These are phyloP conservation scores for Calonectria leucothoes DNA, from an alignment of 2,329 filamentous ascomycete genomes.

Conservation along the genomic window DNA sequence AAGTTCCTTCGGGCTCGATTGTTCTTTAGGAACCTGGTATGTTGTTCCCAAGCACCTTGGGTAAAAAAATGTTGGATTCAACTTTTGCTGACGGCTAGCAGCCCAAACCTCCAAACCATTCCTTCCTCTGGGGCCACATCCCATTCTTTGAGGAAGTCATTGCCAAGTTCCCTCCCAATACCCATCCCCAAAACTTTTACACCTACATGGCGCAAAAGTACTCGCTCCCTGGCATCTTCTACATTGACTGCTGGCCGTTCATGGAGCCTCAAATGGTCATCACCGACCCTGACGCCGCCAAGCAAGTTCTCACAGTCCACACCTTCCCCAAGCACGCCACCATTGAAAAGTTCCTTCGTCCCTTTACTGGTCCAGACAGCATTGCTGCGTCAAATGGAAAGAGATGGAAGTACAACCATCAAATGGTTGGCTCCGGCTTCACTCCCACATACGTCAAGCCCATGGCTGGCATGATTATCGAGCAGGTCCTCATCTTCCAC, in stretches of 20 bases:
- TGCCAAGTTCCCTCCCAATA: background rate
- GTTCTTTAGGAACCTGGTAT: background rate
- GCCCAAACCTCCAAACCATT: background rate
- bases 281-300: conserved; percentile 1
- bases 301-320: background rate
- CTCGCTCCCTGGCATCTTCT: background rate
- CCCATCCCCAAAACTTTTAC: background rate
- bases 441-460: background rate
- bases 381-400: background rate
- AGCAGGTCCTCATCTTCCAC: background rate
- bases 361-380: background rate
- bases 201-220: conserved; percentile 2
- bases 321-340: background rate
- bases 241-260: conserved; percentile 3
- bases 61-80: background rate
- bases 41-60: background rate
- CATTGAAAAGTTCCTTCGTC: background rate
- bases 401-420: background rate
- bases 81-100: background rate
- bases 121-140: background rate
- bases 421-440: conserved; percentile 3
- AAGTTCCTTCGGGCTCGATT: conserved; percentile 1
- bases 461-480: background rate
- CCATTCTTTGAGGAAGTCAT: background rate
- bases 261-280: background rate